A percentile compares a stretch with the other conserved stretches of the same genome.
Conservation (phyloP, 2,329 filamentous ascomycete genomes). For the Ophidiomyces ophidiicola region DNA sequence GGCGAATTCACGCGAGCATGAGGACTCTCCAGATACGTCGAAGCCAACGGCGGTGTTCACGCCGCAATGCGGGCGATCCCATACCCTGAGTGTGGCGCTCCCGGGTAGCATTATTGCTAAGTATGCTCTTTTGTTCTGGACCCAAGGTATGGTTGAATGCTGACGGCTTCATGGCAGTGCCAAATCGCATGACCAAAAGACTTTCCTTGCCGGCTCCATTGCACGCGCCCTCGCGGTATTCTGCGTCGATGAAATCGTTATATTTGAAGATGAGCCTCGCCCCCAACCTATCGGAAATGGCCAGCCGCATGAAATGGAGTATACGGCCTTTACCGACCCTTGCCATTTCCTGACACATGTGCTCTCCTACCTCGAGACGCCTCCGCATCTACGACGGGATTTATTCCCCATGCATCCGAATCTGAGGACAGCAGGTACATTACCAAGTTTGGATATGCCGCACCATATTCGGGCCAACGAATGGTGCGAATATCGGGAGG, state of each 20-base stretch:
- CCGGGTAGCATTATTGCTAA: constrained; percentile 67
- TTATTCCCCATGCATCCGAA: constrained; percentile 73
- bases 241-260: constrained; percentile 68
- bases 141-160: neutral
- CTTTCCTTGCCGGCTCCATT: constrained; percentile 58
- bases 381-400: constrained; percentile 63
- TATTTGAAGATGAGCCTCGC: constrained; percentile 58
- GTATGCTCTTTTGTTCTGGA: constrained; percentile 34
- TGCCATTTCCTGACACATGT: constrained; percentile 70
- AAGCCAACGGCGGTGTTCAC: constrained; percentile 59
- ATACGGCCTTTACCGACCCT: constrained; percentile 61
- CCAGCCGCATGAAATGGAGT: constrained; percentile 33
- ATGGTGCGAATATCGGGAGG: constrained; percentile 69
- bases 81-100: constrained; percentile 66
- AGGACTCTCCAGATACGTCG: constrained; percentile 41
- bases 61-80: constrained; percentile 51
- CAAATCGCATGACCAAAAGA: constrained; percentile 62
- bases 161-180: constrained; percentile 39
- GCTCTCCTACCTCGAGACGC: constrained; percentile 70
- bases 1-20: constrained; percentile 10
- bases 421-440: constrained; percentile 56
- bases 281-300: constrained; percentile 33
- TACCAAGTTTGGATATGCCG: constrained; percentile 72
- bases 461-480: constrained; percentile 67
- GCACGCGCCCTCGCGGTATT: constrained; percentile 74